Evolutionary conservation across 495 filamentous ascomycete genomes (phyloP).

Genomic region (Aspergillus hancockii): DNA sequence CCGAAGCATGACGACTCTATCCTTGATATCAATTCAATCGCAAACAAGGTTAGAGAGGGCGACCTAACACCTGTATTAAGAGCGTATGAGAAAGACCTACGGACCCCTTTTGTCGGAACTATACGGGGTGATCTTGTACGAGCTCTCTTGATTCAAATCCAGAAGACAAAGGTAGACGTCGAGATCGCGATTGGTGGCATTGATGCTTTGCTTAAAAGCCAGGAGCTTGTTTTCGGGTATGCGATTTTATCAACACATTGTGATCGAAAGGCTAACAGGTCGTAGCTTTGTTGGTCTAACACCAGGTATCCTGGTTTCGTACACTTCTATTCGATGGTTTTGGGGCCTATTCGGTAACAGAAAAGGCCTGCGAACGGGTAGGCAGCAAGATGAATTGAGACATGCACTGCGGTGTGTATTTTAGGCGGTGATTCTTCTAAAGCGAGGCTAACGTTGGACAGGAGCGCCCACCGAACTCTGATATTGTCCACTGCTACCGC

Average conservation of each 20-base stretch:
- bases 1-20: conserved; percentile 46
- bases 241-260: conserved; percentile 4
- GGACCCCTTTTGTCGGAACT: conserved; percentile 74
- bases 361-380: conserved; percentile 60
- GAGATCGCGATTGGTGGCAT: conserved; percentile 95
- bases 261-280: conserved; percentile 23
- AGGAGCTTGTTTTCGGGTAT: conserved; percentile 91
- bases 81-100: conserved; percentile 86
- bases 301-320: conserved; percentile 81
- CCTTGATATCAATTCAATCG: conserved; percentile 65
- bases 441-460: conserved; percentile 21
- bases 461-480: conserved; percentile 82
- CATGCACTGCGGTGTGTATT: conserved; percentile 66
- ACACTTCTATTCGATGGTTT: conserved; percentile 74
- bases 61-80: conserved; percentile 88
- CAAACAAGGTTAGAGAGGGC: conserved; percentile 78
- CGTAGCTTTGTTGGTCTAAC: conserved; percentile 82
- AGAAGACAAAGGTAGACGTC: conserved; percentile 98
- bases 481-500: conserved; percentile 61
- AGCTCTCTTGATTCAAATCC: conserved; percentile 90
- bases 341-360: conserved; percentile 64
- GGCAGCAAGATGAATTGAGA: conserved; percentile 63
- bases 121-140: conserved; percentile 84
- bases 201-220: conserved; percentile 87
- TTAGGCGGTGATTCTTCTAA: background rate